Base-by-base conservation (phyloP, 305 asterid species). In the Withania somnifera region DNA sequence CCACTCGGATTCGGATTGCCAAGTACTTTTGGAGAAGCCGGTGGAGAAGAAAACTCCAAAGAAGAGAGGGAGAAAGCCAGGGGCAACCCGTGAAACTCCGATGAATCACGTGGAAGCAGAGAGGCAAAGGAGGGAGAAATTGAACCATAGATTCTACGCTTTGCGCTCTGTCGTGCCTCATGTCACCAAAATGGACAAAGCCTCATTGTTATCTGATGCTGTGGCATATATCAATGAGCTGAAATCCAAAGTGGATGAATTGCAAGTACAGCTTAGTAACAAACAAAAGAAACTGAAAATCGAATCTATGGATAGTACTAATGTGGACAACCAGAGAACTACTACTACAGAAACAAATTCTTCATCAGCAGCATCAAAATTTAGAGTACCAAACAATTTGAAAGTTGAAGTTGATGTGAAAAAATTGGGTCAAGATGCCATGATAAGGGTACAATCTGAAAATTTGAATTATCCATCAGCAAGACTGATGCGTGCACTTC, bases 401-500 rank as follows among this genome's bases (percentile, higher is more conserved):
- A 47, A 22, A 20, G 19, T 22, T 8, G 82, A 86, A 32, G 63
- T 86, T 9, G 89, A 86, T 20, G 84, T 91, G 6, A 89, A 88
- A 89, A 76, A 93, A 6, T 87, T 92, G 0, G 98, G 98, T 0
- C 5, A 22, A 1, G 93, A 92, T 45, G 98, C 95, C 20, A 93
- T 95, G 94, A 90, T 95, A 15, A 84, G 98, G 58, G 93, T 91
- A 2, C 98, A 93, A 87, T 91, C 96, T 19, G 93, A 87, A 3
- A 89, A 83, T 80, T 32, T 56, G 0, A 85, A 89, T 13, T 83
- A 88, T 10, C 98, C 98, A 1, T 87, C 91, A 8, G 88, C 97
- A 4, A 73, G 92, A 82, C 45, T 95, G 40, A 95, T 95, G 98
- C 85, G 89, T 9, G 97, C 94, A 0, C 81, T 93, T 0, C 56